A percentile compares a stretch with the other conserved stretches of the same genome.
phyloP scores from a whole-genome alignment of 2,329 filamentous ascomycete species.

The Botryotinia convoluta region DNA sequence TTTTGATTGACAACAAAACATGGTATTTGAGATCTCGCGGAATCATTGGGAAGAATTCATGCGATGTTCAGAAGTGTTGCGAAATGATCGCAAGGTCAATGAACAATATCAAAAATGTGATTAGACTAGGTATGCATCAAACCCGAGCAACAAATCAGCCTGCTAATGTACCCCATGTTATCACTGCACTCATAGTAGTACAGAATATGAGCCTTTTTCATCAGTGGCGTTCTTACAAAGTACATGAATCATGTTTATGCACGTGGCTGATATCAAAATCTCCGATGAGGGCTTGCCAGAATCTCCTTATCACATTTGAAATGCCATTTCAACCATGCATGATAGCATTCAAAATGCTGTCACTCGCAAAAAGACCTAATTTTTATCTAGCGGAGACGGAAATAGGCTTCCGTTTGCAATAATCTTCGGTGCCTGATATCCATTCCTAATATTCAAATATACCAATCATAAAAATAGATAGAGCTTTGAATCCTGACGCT shows the following conservation, averaged over 20 bases:
- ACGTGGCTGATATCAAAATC: background rate
- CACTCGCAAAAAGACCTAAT: background rate
- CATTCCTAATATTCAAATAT: background rate
- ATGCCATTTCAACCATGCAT: background rate
- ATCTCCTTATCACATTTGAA: background rate
- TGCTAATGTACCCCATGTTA: background rate
- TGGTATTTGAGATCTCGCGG: background rate
- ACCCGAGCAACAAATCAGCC: background rate
- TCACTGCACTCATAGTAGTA: background rate
- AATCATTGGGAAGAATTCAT: fast-evolving
- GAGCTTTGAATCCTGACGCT: background rate
- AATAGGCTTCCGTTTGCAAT: background rate
- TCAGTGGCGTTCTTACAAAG: background rate
- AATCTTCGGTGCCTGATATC: background rate
- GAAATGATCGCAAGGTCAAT: background rate
- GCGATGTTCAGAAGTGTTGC: background rate
- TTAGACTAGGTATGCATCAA: background rate
- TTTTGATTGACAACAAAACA: background rate
- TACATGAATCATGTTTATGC: background rate
- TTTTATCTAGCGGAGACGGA: background rate
- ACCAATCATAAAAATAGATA: background rate
- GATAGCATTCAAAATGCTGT: background rate
- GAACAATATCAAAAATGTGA: background rate
- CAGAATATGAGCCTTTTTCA: background rate
- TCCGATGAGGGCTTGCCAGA: background rate